Evolutionary conservation across 768 basidiomycete species (phyloP).

Genomic region (Psilocybe tampanensis): DNA sequence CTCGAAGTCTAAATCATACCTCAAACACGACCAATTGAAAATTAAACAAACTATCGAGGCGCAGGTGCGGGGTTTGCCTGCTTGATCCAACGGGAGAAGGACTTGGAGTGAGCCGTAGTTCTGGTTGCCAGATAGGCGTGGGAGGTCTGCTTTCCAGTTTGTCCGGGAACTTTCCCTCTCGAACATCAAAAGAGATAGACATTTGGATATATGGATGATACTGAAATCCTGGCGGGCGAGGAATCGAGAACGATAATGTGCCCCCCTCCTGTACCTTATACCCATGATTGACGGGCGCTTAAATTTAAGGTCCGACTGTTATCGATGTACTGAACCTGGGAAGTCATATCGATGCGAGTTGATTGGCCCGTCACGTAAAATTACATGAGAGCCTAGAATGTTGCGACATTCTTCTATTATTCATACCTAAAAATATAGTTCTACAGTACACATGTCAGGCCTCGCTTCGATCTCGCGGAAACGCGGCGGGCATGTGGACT

Average conservation of each 20-base stretch:
- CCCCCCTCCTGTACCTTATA: neutral
- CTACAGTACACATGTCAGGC: too few species aligned
- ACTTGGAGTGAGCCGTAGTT: neutral
- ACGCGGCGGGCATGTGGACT: too few species aligned
- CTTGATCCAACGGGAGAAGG: neutral
- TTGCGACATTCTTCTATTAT: too few species aligned
- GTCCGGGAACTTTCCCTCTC: too few species aligned
- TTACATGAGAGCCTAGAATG: too few species aligned
- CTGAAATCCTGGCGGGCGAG: neutral
- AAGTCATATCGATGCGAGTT: neutral
- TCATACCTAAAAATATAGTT: neutral
- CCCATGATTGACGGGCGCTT: conserved; percentile 11
- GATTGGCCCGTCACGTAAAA: neutral
- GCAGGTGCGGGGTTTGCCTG: neutral
- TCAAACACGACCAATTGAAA: conserved; percentile 11
- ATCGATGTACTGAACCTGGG: neutral
- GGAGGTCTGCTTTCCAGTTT: too few species aligned
- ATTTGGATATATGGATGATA: neutral
- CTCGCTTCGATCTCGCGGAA: too few species aligned
- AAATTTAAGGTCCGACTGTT: neutral
- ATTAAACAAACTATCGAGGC: conserved; percentile 7
- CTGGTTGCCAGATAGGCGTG: too few species aligned
- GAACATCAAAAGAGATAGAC: too few species aligned
- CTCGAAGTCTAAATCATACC: neutral
- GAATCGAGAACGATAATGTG: neutral